These are phyloP conservation scores for Pichia sp. DNA, from an alignment of 1,139 yeast genomes.

Conservation along the genomic window DNA sequence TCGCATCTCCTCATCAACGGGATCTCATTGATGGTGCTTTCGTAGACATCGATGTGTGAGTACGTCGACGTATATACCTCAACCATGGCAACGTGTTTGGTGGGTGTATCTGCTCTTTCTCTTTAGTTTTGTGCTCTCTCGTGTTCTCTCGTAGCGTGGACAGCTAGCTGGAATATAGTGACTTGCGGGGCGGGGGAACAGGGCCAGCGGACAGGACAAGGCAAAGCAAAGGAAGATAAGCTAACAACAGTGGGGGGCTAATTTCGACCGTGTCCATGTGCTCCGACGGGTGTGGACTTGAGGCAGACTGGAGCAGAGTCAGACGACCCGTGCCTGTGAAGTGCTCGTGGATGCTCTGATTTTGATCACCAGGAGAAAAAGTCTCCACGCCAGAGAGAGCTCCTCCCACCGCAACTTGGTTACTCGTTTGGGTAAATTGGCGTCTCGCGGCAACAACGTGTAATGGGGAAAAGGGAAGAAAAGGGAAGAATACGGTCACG, in stretches of 20 bases:
- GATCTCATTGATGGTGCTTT: conserved; percentile 29
- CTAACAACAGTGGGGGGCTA: neutral
- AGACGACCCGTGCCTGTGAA: neutral
- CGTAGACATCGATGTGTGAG: conserved; percentile 33
- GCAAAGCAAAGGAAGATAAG: neutral
- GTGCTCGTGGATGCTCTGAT: neutral
- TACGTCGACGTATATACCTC: conserved; percentile 29
- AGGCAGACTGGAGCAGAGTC: neutral
- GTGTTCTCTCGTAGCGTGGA: too few species aligned
- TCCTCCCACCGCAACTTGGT: conserved; percentile 1
- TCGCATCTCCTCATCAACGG: conserved; percentile 34
- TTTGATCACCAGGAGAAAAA: neutral
- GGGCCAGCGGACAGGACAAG: neutral
- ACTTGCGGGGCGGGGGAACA: neutral
- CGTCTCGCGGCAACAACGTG: neutral
- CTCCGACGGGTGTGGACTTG: neutral
- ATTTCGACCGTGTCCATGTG: neutral
- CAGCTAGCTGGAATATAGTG: too few species aligned
- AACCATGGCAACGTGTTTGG: conserved; percentile 1
- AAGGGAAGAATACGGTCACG: neutral
- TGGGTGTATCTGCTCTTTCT: too few species aligned
- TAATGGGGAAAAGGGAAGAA: neutral
- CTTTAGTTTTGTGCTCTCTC: too few species aligned
- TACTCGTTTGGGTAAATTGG: neutral
- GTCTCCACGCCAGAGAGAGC: neutral